Base-by-base conservation (phyloP, 129 eudicot genomes). In the Flaveria trinervia region DNA sequence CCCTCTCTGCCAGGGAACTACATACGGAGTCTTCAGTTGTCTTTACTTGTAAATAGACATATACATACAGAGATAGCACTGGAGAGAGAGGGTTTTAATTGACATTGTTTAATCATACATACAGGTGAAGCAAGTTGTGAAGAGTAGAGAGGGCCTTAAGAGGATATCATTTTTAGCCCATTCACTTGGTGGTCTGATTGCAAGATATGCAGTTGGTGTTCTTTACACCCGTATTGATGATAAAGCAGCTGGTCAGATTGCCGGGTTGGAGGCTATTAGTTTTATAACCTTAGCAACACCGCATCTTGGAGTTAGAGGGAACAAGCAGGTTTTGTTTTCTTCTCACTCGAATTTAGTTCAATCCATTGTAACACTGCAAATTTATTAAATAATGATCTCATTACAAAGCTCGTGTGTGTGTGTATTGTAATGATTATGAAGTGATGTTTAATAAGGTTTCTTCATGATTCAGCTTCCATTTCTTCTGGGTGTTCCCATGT, bases 291-390 rank as follows among this genome's bases (percentile, higher is more conserved):
- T 94, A 77, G 99, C 97, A 54, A 89, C 96, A 44, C 99, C 99
- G 14, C 99, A 94, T 89, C 92, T 94, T 20, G 99, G 99, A 84
- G 97, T 91, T 78, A 89, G 99, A 86, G 99, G 99, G 71, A 91
- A 87, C 79, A 94, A 89, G 65, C 97, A 94, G 99, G 99, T 94
- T 81, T 18, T 49, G 26, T n/a, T 25, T 65, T 77, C 8, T 12
- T 28, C 12, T 15, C 48, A 51, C 62, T 15, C 46, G 45, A 69
- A 15, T 14, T 45, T 13, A 23, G 14, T 14, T 71, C 64, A 50
- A 26, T 49, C 12, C 16, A 26, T 71, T 9, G 55, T 26, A 18
- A 9, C 3, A 62, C 44, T 62, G 25, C 16, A 59, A 22, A 59
- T 59, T 23, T 23, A 25, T 59, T 2, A 51, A 4, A 51, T 9